Base-by-base conservation (phyloP, 768 basidiomycete species). In the Sarcodon aspratus region DNA sequence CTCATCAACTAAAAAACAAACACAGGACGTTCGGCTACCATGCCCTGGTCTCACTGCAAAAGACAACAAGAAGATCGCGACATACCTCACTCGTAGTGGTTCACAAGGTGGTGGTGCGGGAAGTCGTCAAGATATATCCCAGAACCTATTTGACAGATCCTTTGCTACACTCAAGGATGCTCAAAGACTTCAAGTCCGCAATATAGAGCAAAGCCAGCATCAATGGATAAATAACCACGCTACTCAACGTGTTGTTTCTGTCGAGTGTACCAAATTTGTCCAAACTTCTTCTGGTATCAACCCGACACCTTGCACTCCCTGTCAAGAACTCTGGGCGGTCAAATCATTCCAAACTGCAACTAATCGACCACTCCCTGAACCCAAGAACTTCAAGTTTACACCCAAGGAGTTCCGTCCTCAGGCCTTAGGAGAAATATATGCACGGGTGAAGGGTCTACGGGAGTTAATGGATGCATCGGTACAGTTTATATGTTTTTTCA, bases 331-430 rank as follows among this genome's bases (percentile, higher is more conserved):
- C 31, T 37, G 37, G 13, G 13, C 10, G 6, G 11, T 47, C 18
- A 51, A 43, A 40, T 38, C 36, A 9, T 47, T 51, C 36, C 8
- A 10, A 18, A 47, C 37, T 27, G 45, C 36, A 5, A 38, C 47
- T 31, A 35, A 45, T 18, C 32, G 45, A 13, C 34, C 34, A 11
- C 21, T 40, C 9, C 50, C 50, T 7, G 9, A 11, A 4, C 9
- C 17, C 6, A 17, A 40, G 15, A 47, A 38, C 12, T 33, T 40
- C 17, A 51, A 51, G 36, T 51, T 21, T 34, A 47, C 40, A 10
- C 50, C 50, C 7, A 51, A 51, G 33, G 21, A 13, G 11, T 51
- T 36, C 36, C 50, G 44, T 3, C 36, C 42, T 31, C 33, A 15
- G 5, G 33, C 42, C 5, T 9, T 31, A 3, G 50, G 50, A 10